These are phyloP conservation scores for Ricinus communis DNA, from an alignment of 345 rosid species.

Conservation along the genomic window DNA sequence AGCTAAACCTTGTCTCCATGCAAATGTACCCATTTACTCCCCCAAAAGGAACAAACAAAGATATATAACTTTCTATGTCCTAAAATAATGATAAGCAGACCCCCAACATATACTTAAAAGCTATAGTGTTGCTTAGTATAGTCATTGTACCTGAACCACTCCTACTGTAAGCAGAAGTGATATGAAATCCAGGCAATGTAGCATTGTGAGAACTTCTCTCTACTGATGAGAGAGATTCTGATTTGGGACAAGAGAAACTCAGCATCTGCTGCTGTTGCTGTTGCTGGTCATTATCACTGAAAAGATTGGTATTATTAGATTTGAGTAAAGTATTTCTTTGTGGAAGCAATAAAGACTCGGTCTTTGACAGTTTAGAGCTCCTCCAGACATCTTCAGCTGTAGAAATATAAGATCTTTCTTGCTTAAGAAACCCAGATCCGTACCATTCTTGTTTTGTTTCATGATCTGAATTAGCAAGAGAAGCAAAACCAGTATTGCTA, in stretches of 20 bases:
- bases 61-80: conserved; percentile 15
- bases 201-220: conserved; percentile 20
- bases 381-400: conserved; percentile 46
- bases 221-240: conserved; percentile 24
- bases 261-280: conserved; percentile 40
- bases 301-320: conserved; percentile 35
- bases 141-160: conserved; percentile 36
- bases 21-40: conserved; percentile 8
- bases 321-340: conserved; percentile 32
- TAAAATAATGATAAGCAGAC: conserved; percentile 9
- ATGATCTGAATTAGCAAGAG: conserved; percentile 47
- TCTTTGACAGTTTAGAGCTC: conserved; percentile 48
- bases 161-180: conserved; percentile 37
- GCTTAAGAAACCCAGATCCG: conserved; percentile 66
- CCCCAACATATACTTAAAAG: not conserved
- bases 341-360: conserved; percentile 41
- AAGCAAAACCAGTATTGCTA: conserved; percentile 22
- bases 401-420: conserved; percentile 37
- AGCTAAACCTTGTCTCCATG: not conserved
- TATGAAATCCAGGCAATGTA: conserved; percentile 46
- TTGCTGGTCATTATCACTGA: conserved; percentile 38
- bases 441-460: conserved; percentile 47
- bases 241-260: conserved; percentile 58
- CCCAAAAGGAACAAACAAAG: not conserved
- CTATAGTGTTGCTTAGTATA: no score